Percentiles rank a stretch among this genome's conserved stretches.
Conservation (phyloP, 306 rosid species). For the Castanopsis chinensis region DNA sequence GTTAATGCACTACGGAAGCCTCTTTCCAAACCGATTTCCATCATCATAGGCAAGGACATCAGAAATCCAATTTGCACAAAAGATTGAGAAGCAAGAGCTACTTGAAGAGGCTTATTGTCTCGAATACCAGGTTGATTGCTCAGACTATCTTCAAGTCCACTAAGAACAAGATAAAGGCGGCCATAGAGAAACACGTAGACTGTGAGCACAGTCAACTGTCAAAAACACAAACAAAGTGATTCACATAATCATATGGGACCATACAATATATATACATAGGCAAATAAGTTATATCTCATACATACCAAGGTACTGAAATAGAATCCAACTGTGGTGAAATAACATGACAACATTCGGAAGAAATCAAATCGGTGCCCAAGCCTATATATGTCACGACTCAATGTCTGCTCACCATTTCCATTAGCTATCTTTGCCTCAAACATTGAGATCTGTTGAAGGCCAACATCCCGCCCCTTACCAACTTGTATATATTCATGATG, state of each 20-base stretch:
- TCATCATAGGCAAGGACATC: slow-evolving; percentile 92
- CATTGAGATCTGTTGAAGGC: slow-evolving; percentile 94
- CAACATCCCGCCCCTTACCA: slow-evolving; percentile 96
- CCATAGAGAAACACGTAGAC: slow-evolving; percentile 90
- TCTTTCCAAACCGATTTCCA: slow-evolving; percentile 94
- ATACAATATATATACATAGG: slow-evolving; percentile 1
- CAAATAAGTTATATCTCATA: slow-evolving; percentile 14
- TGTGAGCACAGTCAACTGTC: slow-evolving; percentile 84
- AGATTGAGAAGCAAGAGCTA: slow-evolving; percentile 93
- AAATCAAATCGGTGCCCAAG: slow-evolving; percentile 97
- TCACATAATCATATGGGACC: slow-evolving; percentile 3
- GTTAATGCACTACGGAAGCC: slow-evolving; percentile 82
- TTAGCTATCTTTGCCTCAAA: slow-evolving; percentile 97
- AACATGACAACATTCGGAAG: slow-evolving; percentile 88
- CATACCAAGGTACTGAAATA: slow-evolving; percentile 92
- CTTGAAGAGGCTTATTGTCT: slow-evolving; percentile 85
- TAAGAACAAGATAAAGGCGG: slow-evolving; percentile 89
- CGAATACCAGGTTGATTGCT: slow-evolving; percentile 50
- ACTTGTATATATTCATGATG: slow-evolving; percentile 98
- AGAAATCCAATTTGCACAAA: slow-evolving; percentile 89
- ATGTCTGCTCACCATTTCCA: slow-evolving; percentile 93
- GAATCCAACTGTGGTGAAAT: slow-evolving; percentile 88
- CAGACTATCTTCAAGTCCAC: slow-evolving; percentile 77
- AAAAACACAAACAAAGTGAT: slow-evolving; percentile 29
- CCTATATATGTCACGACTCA: slow-evolving; percentile 93